Base-by-base conservation (phyloP, 331 rosid genomes). In the Pyrus hybrid region DNA sequence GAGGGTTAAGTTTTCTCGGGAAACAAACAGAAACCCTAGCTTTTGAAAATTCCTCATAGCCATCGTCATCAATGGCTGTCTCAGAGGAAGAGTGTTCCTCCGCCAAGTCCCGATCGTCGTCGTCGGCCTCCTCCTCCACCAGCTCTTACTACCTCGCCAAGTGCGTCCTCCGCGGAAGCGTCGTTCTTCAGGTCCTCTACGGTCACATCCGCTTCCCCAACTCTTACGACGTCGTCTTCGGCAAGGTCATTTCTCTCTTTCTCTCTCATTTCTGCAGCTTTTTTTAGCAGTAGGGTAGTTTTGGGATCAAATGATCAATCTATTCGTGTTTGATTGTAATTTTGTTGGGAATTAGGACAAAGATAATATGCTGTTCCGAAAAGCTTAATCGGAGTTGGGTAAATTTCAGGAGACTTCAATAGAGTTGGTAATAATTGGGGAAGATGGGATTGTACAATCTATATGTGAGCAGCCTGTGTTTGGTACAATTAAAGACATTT, bases 21-120 rank as follows among this genome's bases (percentile, higher is more conserved):
- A 69, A 47, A 18, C 63, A 70, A 70, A 26, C 62, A 8, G 41
- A 32, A 25, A 26, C 73, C 60, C 73, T 70, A 22, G 16, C 17
- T 18, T 70, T 17, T 45, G 51, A 45, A 18, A 53, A 20, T 25
- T 12, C 26, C 32, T 47, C 67, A 5, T 14, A 54, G 51, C 70
- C 49, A 69, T 61, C 68, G 58, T 30, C n/a, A 79, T 30, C n/a
- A 79, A 93, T 93, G 97, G 97, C 97, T 78, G 96, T 90, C 64
- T 88, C 92, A 45, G 97, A 93, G 81, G 97, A 91, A 79, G 95
- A 91, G 83, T 93, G 96, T 68, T 93, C 98, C 51, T 91, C 97
- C 7, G 85, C 87, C 7, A 90, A 90, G 74, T 81, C 90, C 10
- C 86, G 91, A 68, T 82, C 90, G 10, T 90, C 97, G 20, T 86